phyloP scores from a whole-genome alignment of 257 asterid genomes.

The Rauvolfia tetraphylla region DNA sequence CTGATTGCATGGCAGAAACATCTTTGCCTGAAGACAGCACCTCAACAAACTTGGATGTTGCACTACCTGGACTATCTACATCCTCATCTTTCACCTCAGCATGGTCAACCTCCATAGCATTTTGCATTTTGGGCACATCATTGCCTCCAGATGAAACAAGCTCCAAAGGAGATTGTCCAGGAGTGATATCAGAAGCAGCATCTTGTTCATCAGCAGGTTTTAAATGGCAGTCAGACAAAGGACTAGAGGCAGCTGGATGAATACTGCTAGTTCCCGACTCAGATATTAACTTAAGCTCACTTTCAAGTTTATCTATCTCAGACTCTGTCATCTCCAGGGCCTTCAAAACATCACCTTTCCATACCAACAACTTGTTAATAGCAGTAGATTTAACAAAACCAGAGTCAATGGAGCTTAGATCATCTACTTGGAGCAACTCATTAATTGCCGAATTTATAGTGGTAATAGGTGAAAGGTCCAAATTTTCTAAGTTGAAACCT shows the following conservation, averaged over 20 bases:
- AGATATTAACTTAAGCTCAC: conserved; percentile 60
- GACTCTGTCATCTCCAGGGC: conserved; percentile 76
- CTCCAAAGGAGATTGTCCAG: conserved; percentile 42
- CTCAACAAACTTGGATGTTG: conserved; percentile 66
- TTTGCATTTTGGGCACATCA: conserved; percentile 26
- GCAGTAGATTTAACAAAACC: conserved; percentile 56
- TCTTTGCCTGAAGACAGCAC: conserved; percentile 31
- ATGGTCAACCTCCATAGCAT: conserved; percentile 29
- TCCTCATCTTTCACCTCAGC: conserved; percentile 44
- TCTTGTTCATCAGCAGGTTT: conserved; percentile 47
- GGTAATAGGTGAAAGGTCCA: conserved; percentile 57
- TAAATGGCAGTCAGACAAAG: conserved; percentile 37
- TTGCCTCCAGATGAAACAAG: conserved; percentile 12
- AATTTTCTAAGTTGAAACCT: conserved; percentile 60
- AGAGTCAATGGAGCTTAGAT: conserved; percentile 42
- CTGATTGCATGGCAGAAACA: conserved; percentile 19
- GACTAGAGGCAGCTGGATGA: conserved; percentile 41
- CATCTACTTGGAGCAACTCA: conserved; percentile 61
- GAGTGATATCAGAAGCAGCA: conserved; percentile 35
- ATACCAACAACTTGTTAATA: conserved; percentile 60
- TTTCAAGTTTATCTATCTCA: conserved; percentile 86
- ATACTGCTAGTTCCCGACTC: conserved; percentile 30
- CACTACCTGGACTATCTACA: conserved; percentile 80
- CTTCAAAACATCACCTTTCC: conserved; percentile 67
- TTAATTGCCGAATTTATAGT: conserved; percentile 55